These are phyloP conservation scores for Cryptococcus sp. DNA, from an alignment of 1,284 basidiomycete genomes.

Conservation along the genomic window DNA sequence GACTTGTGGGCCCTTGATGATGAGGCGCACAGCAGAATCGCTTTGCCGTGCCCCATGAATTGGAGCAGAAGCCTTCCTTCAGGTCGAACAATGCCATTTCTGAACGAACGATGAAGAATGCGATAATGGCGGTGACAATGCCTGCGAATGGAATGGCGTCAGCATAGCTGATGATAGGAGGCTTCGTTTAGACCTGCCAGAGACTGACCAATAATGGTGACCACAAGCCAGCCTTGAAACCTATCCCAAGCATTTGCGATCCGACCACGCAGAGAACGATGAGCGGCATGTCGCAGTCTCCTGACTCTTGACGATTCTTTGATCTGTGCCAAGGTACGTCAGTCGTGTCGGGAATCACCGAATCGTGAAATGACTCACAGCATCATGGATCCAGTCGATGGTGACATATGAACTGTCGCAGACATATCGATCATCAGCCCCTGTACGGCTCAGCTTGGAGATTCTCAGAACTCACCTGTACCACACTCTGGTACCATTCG, in stretches of 20 bases:
- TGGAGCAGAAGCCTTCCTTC: constrained; percentile 84
- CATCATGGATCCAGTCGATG: constrained; percentile 85
- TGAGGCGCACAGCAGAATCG: constrained; percentile 72
- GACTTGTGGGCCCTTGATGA: constrained; percentile 27
- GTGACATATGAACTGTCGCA: constrained; percentile 45
- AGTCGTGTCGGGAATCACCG: constrained; percentile 3
- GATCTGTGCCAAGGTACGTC: constrained; percentile 57
- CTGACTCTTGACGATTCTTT: constrained; percentile 81
- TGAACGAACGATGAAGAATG: constrained; percentile 80
- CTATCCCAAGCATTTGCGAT: constrained; percentile 75
- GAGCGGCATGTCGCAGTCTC: constrained; percentile 62
- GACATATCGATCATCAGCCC: neutral
- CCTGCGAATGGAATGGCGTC: constrained; percentile 52
- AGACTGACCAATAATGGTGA: constrained; percentile 63
- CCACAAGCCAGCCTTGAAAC: constrained; percentile 85
- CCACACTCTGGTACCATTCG: constrained; percentile 88
- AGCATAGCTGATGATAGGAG: neutral
- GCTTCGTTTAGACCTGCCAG: neutral
- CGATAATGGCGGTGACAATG: constrained; percentile 77
- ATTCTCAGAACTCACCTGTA: constrained; percentile 67
- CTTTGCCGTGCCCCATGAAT: constrained; percentile 72
- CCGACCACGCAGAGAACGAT: constrained; percentile 70
- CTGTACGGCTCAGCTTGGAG: neutral
- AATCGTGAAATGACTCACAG: constrained; percentile 48
- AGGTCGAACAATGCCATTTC: constrained; percentile 93